phyloP scores from a whole-genome alignment of 768 basidiomycete species.

The Sistotremastrum suecicum region DNA sequence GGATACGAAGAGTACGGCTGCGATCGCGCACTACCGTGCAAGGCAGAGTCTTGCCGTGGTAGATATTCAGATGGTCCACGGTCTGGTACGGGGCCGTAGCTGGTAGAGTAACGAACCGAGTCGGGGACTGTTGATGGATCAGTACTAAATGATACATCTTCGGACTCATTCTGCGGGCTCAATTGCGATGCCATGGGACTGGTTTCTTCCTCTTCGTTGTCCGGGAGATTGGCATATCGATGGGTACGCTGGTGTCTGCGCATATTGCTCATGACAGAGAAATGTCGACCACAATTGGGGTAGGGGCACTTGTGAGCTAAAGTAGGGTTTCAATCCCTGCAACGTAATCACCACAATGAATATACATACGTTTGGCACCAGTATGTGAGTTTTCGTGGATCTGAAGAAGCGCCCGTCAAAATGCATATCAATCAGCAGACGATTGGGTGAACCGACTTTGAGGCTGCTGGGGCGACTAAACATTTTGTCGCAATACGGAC shows the following conservation, averaged over 20 bases:
- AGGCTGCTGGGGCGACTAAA: slow-evolving; percentile 8
- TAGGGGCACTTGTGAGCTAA: slow-evolving; percentile 5
- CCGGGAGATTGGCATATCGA: too few relatives aligned
- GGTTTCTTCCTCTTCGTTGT: too few relatives aligned
- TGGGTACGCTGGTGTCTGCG: slow-evolving; percentile 6
- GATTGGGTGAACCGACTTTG: slow-evolving; percentile 1
- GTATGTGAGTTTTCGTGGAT: slow-evolving; percentile 8
- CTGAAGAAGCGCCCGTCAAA: neutral
- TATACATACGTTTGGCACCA: slow-evolving; percentile 5
- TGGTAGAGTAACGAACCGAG: too few relatives aligned
- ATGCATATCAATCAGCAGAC: neutral
- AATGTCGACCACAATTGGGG: slow-evolving; percentile 6
- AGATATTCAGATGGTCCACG: too few relatives aligned
- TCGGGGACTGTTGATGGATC: too few relatives aligned
- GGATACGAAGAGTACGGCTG: too few relatives aligned
- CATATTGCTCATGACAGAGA: slow-evolving; percentile 10
- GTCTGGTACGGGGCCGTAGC: too few relatives aligned
- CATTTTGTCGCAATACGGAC: slow-evolving; percentile 5
- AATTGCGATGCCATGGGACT: too few relatives aligned
- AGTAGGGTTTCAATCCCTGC: neutral
- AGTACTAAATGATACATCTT: too few relatives aligned
- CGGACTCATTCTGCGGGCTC: too few relatives aligned
- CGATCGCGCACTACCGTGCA: too few relatives aligned
- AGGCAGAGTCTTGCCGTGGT: too few relatives aligned
- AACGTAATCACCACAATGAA: neutral